Percentiles rank a stretch among this genome's conserved stretches.
Evolutionary conservation across 306 rosid genomes (phyloP).

Genomic region (Lithocarpus polystachyus): DNA sequence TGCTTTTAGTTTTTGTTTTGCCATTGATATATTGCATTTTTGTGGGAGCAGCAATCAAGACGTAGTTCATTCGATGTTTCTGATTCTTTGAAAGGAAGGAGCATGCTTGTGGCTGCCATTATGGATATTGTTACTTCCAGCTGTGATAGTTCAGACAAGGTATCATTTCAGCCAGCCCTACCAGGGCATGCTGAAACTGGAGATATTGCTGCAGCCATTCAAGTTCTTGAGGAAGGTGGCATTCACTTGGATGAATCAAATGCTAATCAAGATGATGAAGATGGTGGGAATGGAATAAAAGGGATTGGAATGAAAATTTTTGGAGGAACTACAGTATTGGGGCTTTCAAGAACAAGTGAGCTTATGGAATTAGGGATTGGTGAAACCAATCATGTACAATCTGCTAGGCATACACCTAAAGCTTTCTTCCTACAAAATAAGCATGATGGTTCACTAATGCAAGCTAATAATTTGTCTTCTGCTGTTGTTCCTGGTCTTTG

Average conservation of each 20-base stretch:
- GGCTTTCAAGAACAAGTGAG: conserved; percentile 54
- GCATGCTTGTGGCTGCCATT: conserved; percentile 98
- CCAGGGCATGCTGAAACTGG: conserved; percentile 76
- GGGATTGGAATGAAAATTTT: conserved; percentile 90
- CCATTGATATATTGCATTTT: conserved; percentile 13
- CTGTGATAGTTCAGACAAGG: conserved; percentile 57
- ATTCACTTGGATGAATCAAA: conserved; percentile 71
- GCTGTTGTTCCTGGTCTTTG: conserved; percentile 94
- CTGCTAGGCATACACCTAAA: conserved; percentile 24
- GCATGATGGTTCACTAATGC: conserved; percentile 35
- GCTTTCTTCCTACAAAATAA: conserved; percentile 35
- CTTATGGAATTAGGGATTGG: conserved; percentile 42
- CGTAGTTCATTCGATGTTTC: conserved; percentile 69
- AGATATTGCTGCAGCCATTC: conserved; percentile 86
- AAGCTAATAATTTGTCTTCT: conserved; percentile 38
- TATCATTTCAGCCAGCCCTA: conserved; percentile 62
- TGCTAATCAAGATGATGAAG: conserved; percentile 49
- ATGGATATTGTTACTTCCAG: conserved; percentile 92
- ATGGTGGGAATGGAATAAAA: conserved; percentile 54
- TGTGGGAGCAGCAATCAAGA: conserved; percentile 71
- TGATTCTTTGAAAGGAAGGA: conserved; percentile 92
- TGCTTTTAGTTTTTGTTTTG: too few species aligned
- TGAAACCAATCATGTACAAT: conserved; percentile 32
- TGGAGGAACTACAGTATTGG: conserved; percentile 77
- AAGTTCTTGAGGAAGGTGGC: conserved; percentile 89